Base-by-base conservation (phyloP, 2,329 filamentous ascomycete genomes). In the Dactylellina sp. region DNA sequence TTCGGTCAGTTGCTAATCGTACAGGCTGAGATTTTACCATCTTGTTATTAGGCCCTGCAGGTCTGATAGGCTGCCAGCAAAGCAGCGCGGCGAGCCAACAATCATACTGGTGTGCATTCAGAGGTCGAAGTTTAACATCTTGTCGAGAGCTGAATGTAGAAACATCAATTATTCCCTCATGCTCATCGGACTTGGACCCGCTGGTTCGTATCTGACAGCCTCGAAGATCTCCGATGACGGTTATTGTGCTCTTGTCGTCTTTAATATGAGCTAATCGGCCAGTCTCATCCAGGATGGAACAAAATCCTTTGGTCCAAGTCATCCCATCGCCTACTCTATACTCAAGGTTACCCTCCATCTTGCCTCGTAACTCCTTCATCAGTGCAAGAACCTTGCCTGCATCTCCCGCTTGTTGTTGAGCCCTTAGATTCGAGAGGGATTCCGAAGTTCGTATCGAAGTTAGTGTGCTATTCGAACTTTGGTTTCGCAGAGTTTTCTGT, bases 81-180 rank as follows among this genome's bases (percentile, higher is more conserved):
- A 94, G 84, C 47, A 95, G 81, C 6, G 91, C 91, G 12, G 91
- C 91, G 65, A 93, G 86, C 91, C 91, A 95, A 20, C 89, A 84
- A 77, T 94, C 90, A 76, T 89, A 87, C 78, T 94, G 90, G 18
- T 88, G 86, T 32, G 85, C 81, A 1, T 85, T 84, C 7, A 86
- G 80, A 12, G 91, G 89, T 37, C 89, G 86, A 66, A 95, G 82
- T 61, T 90, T 80, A 39, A 86, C 81, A 75, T 85, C 83, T 56
- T 86, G 82, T 75, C 84, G 84, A 12, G 84, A 83, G 28, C 83
- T 83, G 76, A 82, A 82, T 12, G 82, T 82, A 2, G 75, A 72
- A n/a, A 79, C 64, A 40, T 78, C 77, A 28, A 79, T 78, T 11
- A 76, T 77, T 0, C 76, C 75, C 9, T 77, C 77, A 37, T 61